Evolutionary conservation across 139 green algal genomes (phyloP).

Genomic region (Axilococcus clingmanii): DNA sequence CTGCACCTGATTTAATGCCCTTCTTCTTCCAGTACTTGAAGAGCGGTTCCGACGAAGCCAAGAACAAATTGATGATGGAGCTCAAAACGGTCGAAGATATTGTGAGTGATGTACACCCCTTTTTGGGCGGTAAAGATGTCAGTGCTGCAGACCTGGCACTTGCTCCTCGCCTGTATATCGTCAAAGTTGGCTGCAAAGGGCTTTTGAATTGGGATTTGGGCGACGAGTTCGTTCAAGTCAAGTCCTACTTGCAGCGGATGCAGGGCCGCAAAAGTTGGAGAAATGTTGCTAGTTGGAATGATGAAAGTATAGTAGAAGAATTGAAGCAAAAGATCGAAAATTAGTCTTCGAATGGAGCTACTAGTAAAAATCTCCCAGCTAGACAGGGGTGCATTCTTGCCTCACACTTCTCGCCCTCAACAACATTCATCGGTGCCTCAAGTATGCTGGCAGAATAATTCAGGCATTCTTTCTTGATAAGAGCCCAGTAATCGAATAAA

Average conservation of each 20-base stretch:
- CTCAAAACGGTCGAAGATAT: conserved; percentile 5
- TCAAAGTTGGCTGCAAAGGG: conserved; percentile 15
- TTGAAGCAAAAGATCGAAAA: conserved; percentile 7
- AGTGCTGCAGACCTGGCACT: conserved; percentile 52
- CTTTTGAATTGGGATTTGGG: conserved; percentile 11
- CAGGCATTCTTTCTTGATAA: too few relatives aligned
- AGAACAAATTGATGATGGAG: conserved; percentile 24
- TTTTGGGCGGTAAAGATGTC: conserved; percentile 44
- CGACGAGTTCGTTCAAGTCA: conserved; percentile 8
- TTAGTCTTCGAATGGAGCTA: too few relatives aligned
- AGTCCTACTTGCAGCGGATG: conserved; percentile 22
- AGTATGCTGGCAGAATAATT: too few relatives aligned
- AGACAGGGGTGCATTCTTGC: too few relatives aligned
- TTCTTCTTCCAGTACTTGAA: conserved; percentile 44
- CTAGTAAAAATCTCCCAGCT: too few relatives aligned
- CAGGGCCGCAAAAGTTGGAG: conserved; percentile 9
- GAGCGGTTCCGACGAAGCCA: conserved; percentile 24
- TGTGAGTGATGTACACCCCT: conserved; percentile 27
- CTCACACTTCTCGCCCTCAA: too few relatives aligned
- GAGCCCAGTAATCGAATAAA: too few relatives aligned
- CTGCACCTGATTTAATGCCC: conserved; percentile 48
- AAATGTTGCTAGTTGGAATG: conserved; percentile 15
- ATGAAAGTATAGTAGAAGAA: conserved; percentile 15
- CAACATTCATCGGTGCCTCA: too few relatives aligned
- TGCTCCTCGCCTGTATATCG: conserved; percentile 74